Conservation (phyloP, 148 eudicot genomes). For the Camellia lanceoleosa region DNA sequence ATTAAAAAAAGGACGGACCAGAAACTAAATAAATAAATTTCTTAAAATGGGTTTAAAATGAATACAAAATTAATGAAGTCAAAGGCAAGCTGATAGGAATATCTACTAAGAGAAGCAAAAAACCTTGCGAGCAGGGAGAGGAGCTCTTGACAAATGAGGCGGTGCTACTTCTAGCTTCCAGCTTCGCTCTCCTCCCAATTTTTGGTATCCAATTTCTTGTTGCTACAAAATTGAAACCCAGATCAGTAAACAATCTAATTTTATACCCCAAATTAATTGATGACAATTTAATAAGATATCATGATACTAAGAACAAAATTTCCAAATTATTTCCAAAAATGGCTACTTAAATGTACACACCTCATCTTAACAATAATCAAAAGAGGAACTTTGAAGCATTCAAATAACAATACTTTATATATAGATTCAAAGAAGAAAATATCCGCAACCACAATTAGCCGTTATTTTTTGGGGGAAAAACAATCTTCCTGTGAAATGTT, state of each 20-base stretch:
- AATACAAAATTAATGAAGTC: background rate
- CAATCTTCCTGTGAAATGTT: background rate
- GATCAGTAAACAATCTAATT: constrained; percentile 8
- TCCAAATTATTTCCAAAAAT: background rate
- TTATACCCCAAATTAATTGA: background rate
- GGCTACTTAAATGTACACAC: background rate
- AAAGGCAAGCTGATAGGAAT: background rate
- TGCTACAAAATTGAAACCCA: constrained; percentile 39
- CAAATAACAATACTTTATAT: background rate
- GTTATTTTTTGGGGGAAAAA: background rate
- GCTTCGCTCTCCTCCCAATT: constrained; percentile 46
- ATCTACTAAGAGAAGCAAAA: constrained; percentile 23
- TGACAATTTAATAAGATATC: background rate
- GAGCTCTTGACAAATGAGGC: constrained; percentile 43
- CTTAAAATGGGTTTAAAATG: background rate
- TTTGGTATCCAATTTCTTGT: constrained; percentile 57
- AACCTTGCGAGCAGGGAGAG: constrained; percentile 59
- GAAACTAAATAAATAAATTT: background rate
- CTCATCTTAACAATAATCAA: background rate
- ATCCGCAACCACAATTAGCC: background rate
- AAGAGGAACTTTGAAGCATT: background rate
- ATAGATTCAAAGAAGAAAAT: background rate
- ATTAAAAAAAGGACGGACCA: background rate
- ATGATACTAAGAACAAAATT: background rate
- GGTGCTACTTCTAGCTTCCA: constrained; percentile 40